These are phyloP conservation scores for Martensiomyces pterosporus DNA, from an alignment of 192 early-diverging fungal genomes.

Conservation along the genomic window DNA sequence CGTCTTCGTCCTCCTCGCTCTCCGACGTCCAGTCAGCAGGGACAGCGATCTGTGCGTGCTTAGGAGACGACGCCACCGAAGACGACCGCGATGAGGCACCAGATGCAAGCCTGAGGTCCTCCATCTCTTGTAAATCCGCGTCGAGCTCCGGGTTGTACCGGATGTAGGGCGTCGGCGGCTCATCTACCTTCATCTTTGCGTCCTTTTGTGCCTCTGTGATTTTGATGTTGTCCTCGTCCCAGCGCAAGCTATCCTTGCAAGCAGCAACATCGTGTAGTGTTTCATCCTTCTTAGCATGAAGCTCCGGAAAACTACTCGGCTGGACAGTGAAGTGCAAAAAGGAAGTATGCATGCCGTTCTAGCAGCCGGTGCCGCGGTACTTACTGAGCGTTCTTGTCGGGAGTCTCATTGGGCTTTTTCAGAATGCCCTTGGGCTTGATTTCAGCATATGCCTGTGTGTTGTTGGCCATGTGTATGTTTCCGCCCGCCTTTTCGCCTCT, in stretches of 20 bases:
- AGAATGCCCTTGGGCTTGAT: constrained; percentile 49
- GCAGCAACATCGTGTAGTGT: neutral
- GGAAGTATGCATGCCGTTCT: no score
- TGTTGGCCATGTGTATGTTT: no score
- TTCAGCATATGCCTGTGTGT: no score
- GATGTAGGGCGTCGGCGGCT: constrained; percentile 95
- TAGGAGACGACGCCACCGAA: constrained; percentile 54
- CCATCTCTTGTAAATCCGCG: constrained; percentile 51
- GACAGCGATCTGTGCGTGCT: constrained; percentile 43
- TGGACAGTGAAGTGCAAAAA: no score
- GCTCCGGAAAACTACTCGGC: no score
- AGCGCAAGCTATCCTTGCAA: constrained; percentile 61
- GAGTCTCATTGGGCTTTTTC: constrained; percentile 22
- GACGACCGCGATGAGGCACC: constrained; percentile 34
- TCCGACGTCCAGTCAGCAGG: constrained; percentile 38
- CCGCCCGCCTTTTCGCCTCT: no score
- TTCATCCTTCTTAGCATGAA: no score
- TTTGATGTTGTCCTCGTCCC: constrained; percentile 92
- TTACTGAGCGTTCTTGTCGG: constrained; percentile 35
- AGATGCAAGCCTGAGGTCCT: constrained; percentile 35
- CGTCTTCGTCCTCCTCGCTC: constrained; percentile 36
- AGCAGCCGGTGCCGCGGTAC: constrained; percentile 2
- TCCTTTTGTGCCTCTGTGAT: constrained; percentile 87
- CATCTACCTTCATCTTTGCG: constrained; percentile 93
- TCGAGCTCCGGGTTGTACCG: constrained; percentile 82